These are phyloP conservation scores for Kazachstania bromeliacearum DNA, from an alignment of 805 yeast genomes.

Conservation along the genomic window DNA sequence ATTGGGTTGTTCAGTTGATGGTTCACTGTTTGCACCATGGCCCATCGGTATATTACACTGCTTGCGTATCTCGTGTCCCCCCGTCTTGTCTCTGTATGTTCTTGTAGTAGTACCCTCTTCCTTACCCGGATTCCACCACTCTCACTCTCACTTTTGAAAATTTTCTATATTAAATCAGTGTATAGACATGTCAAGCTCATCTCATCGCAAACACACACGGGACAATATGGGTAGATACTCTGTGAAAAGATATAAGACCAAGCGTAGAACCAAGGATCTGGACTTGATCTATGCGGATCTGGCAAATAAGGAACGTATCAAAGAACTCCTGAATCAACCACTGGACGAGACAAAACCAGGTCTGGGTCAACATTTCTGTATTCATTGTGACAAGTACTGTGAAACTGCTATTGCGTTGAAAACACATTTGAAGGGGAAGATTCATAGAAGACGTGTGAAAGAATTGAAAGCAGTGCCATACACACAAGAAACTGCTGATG, in stretches of 20 bases:
- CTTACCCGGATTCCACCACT: too few relatives aligned
- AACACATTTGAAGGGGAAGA: slow-evolving; percentile 64
- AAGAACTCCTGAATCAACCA: slow-evolving; percentile 65
- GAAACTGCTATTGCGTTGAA: slow-evolving; percentile 67
- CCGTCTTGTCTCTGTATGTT: too few relatives aligned
- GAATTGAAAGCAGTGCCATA: slow-evolving; percentile 72
- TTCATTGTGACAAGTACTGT: slow-evolving; percentile 88
- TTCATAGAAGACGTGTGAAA: slow-evolving; percentile 80
- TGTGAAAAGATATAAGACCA: slow-evolving; percentile 80
- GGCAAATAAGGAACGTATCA: slow-evolving; percentile 51
- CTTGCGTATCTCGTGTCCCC: too few relatives aligned
- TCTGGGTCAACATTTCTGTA: slow-evolving; percentile 86
- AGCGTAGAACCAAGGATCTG: slow-evolving; percentile 74
- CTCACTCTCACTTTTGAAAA: too few relatives aligned
- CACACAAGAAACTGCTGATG: slow-evolving; percentile 80
- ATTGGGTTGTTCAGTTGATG: too few relatives aligned
- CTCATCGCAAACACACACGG: background rate
- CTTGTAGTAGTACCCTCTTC: too few relatives aligned
- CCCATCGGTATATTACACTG: too few relatives aligned
- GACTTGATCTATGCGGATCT: slow-evolving; percentile 78
- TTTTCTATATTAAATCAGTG: too few relatives aligned
- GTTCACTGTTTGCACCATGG: too few relatives aligned
- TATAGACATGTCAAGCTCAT: too few relatives aligned
- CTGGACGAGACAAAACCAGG: slow-evolving; percentile 89
- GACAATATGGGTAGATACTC: slow-evolving; percentile 72